phyloP scores from a whole-genome alignment of 805 yeast species.

The Cyberlindnera sargentensis region DNA sequence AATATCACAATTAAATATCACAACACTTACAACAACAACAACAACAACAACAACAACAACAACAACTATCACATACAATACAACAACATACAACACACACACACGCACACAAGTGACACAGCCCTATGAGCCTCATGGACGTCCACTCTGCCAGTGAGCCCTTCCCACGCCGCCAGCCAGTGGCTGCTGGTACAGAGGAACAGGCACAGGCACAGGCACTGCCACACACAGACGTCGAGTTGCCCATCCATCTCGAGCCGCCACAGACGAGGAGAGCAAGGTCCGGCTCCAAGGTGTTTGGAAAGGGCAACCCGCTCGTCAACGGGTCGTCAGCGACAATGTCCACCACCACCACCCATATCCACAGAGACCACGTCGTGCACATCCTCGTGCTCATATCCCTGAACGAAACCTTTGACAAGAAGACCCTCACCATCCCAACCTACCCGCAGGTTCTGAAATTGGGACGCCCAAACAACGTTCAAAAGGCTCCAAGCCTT shows the following conservation, averaged over 20 bases:
- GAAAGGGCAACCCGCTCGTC: conserved; percentile 5
- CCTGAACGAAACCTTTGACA: conserved; percentile 73
- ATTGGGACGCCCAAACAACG: conserved; percentile 80
- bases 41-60: too few relatives aligned
- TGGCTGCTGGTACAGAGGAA: too few relatives aligned
- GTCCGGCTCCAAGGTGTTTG: conserved; percentile 11
- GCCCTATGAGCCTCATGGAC: background rate
- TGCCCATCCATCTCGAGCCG: conserved; percentile 4
- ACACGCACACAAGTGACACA: background rate
- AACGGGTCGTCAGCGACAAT: background rate
- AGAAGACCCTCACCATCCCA: conserved; percentile 76
- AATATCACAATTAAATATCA: too few relatives aligned
- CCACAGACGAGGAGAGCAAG: conserved; percentile 7
- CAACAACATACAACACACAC: background rate
- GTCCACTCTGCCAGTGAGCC: background rate
- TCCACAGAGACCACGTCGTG: conserved; percentile 24
- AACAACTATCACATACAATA: too few relatives aligned
- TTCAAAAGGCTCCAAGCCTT: conserved; percentile 45
- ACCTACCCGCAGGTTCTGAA: conserved; percentile 74
- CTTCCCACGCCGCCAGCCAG: background rate
- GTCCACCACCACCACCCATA: too few relatives aligned
- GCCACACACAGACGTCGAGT: background rate
- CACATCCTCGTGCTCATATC: conserved; percentile 70
- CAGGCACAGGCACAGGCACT: background rate
- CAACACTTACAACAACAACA: too few relatives aligned